Percentiles rank a stretch among this genome's conserved stretches.
These are phyloP conservation scores for Fusarium poae DNA, from an alignment of 2,329 filamentous ascomycete genomes.

Conservation along the genomic window DNA sequence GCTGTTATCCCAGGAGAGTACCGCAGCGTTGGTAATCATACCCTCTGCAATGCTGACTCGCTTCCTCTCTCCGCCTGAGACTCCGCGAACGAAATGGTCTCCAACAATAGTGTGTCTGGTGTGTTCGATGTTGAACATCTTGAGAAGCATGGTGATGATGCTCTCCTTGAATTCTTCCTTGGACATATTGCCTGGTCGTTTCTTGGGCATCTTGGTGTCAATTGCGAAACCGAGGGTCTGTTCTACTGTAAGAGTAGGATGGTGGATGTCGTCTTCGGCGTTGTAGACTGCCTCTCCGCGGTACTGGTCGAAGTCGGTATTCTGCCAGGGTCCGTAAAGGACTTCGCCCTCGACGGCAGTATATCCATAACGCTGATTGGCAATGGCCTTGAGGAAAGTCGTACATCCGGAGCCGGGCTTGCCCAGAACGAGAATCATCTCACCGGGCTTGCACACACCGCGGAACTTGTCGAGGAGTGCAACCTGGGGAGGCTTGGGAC, in stretches of 20 bases:
- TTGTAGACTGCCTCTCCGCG: slow-evolving; percentile 89
- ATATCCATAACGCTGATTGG: slow-evolving; percentile 73
- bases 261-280: slow-evolving; percentile 82
- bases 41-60: slow-evolving; percentile 83
- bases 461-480: slow-evolving; percentile 80
- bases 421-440: slow-evolving; percentile 89
- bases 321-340: slow-evolving; percentile 79
- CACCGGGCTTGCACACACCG: slow-evolving; percentile 80
- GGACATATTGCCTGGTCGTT: slow-evolving; percentile 79
- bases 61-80: slow-evolving; percentile 79
- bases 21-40: slow-evolving; percentile 79
- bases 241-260: slow-evolving; percentile 86
- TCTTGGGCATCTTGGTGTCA: slow-evolving; percentile 86
- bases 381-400: slow-evolving; percentile 76
- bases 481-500: slow-evolving; percentile 76
- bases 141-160: slow-evolving; percentile 79
- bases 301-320: slow-evolving; percentile 79
- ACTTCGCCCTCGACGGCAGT: slow-evolving; percentile 75
- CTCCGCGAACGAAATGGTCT: slow-evolving; percentile 81
- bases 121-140: slow-evolving; percentile 96
- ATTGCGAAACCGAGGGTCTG: slow-evolving; percentile 89
- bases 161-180: slow-evolving; percentile 81
- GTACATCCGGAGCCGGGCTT: slow-evolving; percentile 80
- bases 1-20: slow-evolving; percentile 82
- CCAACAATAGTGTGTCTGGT: slow-evolving; percentile 88